Percentiles rank a stretch among this genome's conserved stretches.
These are phyloP conservation scores for Plectosphaerella plurivora DNA, from an alignment of 2,329 filamentous ascomycete species.

Conservation along the genomic window DNA sequence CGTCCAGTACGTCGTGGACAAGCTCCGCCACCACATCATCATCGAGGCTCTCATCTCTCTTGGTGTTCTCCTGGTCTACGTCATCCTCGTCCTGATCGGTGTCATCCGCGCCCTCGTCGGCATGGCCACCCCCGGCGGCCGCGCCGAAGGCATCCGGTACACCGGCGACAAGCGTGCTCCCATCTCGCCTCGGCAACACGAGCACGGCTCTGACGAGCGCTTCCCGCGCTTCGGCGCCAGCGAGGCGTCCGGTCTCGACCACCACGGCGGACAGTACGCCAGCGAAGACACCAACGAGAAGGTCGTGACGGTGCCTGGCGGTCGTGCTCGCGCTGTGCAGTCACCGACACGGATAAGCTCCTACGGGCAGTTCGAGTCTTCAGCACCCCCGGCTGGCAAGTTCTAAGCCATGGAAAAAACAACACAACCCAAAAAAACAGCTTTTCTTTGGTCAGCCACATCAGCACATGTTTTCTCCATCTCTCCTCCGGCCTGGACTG, in stretches of 20 bases:
- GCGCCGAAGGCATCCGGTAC: slow-evolving; percentile 50
- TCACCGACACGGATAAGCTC: slow-evolving; percentile 28
- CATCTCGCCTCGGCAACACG: slow-evolving; percentile 14
- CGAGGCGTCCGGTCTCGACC: slow-evolving; percentile 8
- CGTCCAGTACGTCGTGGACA: slow-evolving; percentile 63
- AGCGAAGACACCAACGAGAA: slow-evolving; percentile 21
- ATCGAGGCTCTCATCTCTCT: slow-evolving; percentile 78
- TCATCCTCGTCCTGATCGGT: slow-evolving; percentile 73
- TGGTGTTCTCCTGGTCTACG: slow-evolving; percentile 69
- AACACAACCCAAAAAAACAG: background rate
- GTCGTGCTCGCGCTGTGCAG: slow-evolving; percentile 17
- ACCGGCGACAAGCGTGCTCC: slow-evolving; percentile 22
- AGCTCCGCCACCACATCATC: slow-evolving; percentile 63
- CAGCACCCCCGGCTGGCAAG: slow-evolving; percentile 4
- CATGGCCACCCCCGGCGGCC: slow-evolving; percentile 53
- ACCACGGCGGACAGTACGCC: slow-evolving; percentile 10
- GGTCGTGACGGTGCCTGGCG: slow-evolving; percentile 10
- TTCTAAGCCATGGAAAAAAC: slow-evolving; percentile 3
- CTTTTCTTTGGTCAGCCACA: background rate
- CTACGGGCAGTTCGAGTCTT: slow-evolving; percentile 26
- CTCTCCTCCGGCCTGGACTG: slow-evolving; percentile 9
- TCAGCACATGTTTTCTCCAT: background rate
- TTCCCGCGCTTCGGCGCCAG: slow-evolving; percentile 11
- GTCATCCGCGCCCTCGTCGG: slow-evolving; percentile 61
- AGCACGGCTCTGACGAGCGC: slow-evolving; percentile 5